Evolutionary conservation across 1,284 basidiomycete species (phyloP), one percentile per base, ranked within the genome.

Genomic region (Cryptococcus hybrid): DNA sequence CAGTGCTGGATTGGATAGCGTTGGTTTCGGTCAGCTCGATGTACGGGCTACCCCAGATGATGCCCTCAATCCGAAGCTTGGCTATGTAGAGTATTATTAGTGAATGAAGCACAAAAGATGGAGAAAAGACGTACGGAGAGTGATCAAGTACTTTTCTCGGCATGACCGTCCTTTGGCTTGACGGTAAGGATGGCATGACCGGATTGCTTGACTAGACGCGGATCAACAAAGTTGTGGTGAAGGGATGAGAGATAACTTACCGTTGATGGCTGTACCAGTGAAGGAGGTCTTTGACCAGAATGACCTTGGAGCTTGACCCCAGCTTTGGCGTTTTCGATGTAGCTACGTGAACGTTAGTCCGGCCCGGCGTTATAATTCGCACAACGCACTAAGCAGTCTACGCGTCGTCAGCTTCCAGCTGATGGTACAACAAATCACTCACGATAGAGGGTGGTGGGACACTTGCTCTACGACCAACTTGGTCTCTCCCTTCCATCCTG

Each of bases 381-480:
- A 91, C n/a, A 8, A 59, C 67, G 52, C 45, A 71, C 67, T 75
- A 75, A 50, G 75, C 72, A 54, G 77, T 92, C 68, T 70, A 45
- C 12, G 36, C 38, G 11, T 6, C 13, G 18, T 58, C 57, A 58
- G 53, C 44, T 18, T 18, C 24, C 8, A 35, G n/a, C 34, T 40
- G n/a, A 35, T 38, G 42, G 39, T 9, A 45, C 6, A 3, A 13
- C 46, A 55, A 15, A 34, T 50, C 13, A 71, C 75, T 66, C 58
- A 77, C 75, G 68, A 93, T 88, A 5, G 91, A 3, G 92, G 92
- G 77, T 95, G 92, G 72, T 95, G 93, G 35, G 92, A 95, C 52
- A 97, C 94, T 79, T 99, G 95, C 80, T 99, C 95, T n/a, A 95
- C 90, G 42, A 89, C 84, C 36, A 99, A 84, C 48, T 83, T 82